Conservation (phyloP, 2,329 filamentous ascomycete genomes). For the Arachnomyces sp. region DNA sequence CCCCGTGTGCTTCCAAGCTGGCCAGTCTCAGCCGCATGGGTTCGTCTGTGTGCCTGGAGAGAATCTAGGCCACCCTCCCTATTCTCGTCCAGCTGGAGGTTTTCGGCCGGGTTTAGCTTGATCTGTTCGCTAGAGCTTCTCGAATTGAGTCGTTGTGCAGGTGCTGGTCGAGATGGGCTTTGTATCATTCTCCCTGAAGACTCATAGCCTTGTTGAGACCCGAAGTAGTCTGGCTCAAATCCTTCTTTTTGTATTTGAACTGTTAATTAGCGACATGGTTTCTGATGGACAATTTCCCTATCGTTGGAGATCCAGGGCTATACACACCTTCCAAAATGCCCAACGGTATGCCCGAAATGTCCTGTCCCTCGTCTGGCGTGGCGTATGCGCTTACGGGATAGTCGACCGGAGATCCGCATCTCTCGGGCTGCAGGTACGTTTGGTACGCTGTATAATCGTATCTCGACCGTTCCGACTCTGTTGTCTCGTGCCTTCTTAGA, state of each 20-base stretch:
- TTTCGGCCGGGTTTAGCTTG: not conserved
- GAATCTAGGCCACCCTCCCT: slow-evolving; percentile 5
- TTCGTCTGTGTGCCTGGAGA: slow-evolving; percentile 7
- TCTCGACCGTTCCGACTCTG: too few relatives aligned
- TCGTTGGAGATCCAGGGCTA: not conserved
- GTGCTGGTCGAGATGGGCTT: not conserved
- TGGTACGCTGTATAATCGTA: too few relatives aligned
- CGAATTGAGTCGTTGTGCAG: not conserved
- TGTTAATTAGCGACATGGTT: not conserved
- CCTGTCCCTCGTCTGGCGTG: too few relatives aligned
- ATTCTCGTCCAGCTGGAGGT: not conserved
- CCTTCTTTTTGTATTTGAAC: not conserved
- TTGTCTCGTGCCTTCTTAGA: too few relatives aligned
- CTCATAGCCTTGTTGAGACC: not conserved
- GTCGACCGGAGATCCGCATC: too few relatives aligned
- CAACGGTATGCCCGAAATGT: too few relatives aligned
- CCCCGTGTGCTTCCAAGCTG: slow-evolving; percentile 7
- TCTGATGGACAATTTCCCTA: not conserved
- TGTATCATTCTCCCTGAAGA: not conserved
- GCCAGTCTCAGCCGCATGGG: slow-evolving; percentile 9
- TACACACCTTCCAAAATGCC: too few relatives aligned
- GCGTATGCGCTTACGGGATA: too few relatives aligned
- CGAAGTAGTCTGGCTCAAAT: slow-evolving; percentile 1
- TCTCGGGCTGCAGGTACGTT: too few relatives aligned
- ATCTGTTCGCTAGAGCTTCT: slow-evolving; percentile 1